Conservation (phyloP, 2,329 filamentous ascomycete genomes). For the Phyllosticta ampelicida region DNA sequence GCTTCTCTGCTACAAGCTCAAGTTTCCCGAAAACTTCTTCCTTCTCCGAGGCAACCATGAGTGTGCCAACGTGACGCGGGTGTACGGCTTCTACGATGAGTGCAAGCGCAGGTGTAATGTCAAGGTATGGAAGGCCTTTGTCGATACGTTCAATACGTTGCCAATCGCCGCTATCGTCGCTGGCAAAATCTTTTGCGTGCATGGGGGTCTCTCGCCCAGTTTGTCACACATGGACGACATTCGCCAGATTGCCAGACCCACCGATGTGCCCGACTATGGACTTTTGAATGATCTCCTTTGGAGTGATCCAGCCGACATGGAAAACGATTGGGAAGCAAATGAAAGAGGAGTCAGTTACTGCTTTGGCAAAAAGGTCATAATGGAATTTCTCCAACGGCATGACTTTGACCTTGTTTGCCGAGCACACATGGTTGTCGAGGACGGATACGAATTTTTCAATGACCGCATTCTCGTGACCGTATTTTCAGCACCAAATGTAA, state of each 20-base stretch:
- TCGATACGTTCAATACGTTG: constrained; percentile 91
- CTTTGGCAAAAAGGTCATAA: constrained; percentile 96
- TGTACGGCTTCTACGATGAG: constrained; percentile 97
- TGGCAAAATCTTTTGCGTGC: constrained; percentile 95
- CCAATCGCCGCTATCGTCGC: constrained; percentile 95
- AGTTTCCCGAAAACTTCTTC: constrained; percentile 97
- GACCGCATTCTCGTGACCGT: constrained; percentile 92
- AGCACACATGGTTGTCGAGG: constrained; percentile 98
- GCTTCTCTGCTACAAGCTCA: constrained; percentile 91
- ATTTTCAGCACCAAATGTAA: constrained; percentile 92
- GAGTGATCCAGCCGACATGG: constrained; percentile 98
- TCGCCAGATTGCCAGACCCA: constrained; percentile 85
- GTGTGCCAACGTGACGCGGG: constrained; percentile 88
- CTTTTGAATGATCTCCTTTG: constrained; percentile 90
- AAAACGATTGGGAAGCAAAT: constrained; percentile 95
- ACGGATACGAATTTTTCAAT: constrained; percentile 98
- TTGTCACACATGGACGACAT: constrained; percentile 98
- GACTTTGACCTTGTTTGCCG: constrained; percentile 97
- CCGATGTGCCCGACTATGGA: constrained; percentile 94
- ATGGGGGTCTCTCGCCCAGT: constrained; percentile 85
- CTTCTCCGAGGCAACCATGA: constrained; percentile 90
- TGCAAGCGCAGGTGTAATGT: constrained; percentile 95
- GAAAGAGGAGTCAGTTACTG: constrained; percentile 96
- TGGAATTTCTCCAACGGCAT: constrained; percentile 85
- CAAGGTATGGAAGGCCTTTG: constrained; percentile 96